Evolutionary conservation across 2,329 filamentous ascomycete species (phyloP), one percentile per base, ranked within the genome.

Genomic region (Arthrobotrys musiformis): DNA sequence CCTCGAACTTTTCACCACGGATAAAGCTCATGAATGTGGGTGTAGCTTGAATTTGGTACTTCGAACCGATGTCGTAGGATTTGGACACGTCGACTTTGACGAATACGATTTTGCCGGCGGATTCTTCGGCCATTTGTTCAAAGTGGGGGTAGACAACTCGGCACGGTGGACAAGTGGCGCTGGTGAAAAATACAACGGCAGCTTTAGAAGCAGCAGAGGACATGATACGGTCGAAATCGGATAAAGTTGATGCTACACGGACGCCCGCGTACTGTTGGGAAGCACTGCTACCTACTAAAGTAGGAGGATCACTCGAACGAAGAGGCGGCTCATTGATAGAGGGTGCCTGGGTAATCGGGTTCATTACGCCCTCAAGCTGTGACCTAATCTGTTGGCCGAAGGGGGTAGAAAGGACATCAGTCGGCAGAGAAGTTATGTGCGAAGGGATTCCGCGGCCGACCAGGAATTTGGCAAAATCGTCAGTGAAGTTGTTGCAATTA

Each of bases 401-500:
- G 0, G 93, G 93, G 0, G 93, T 95, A 73, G 92, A 89, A 11
- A 98, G 86, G 7, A 98, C 94, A 0, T 90, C 91, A 81, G 93
- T 88, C 0, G 94, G 94, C 82, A 98, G 90, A 79, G 91, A 93
- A 30, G 89, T 88, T 79, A 99, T 98, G 81, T 97, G 90, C 0
- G 90, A 88, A 0, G 95, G 95, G 75, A 98, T 98, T 1, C 93
- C 92, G 80, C 90, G 92, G 22, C 95, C 94, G 0, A 97, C 86
- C 0, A 98, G 86, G 79, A 98, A 98, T 83, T 92, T 95, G 79
- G 93, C 86, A 79, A 98, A 90, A 78, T 97, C 93, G 82, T 98
- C 94, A 2, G 92, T 93, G 84, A 98, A 99, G 83, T 97, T 97
- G 85, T 98, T 99, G 86, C 94, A 98, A 82, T 99, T 99, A 84